Conservation (phyloP, 2,329 filamentous ascomycete genomes). For the Acrocalymma vagum region DNA sequence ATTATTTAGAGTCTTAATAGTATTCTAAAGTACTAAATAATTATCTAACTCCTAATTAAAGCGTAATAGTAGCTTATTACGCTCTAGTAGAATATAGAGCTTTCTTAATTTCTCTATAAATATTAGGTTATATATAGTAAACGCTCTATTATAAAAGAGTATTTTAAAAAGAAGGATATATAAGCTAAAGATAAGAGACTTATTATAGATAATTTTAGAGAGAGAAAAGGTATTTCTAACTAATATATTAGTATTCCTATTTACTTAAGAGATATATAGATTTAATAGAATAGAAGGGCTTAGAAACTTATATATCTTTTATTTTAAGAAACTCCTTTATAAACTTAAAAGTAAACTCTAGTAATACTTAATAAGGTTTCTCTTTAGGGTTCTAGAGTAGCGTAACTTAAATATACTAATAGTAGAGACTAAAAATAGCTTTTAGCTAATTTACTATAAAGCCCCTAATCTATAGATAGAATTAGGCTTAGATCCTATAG, state of each 20-base stretch:
- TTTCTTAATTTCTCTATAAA: slow-evolving; percentile 42
- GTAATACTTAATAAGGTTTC: too few species aligned
- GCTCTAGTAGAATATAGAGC: slow-evolving; percentile 36
- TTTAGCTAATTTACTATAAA: slow-evolving; percentile 15
- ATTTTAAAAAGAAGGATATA: slow-evolving; percentile 36
- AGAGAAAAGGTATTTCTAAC: slow-evolving; percentile 37
- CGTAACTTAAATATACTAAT: too few species aligned
- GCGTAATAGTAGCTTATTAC: slow-evolving; percentile 41
- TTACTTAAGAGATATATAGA: too few species aligned
- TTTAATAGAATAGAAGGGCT: too few species aligned
- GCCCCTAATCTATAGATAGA: slow-evolving; percentile 17
- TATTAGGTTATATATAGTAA: slow-evolving; percentile 38
- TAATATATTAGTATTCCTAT: slow-evolving; percentile 1
- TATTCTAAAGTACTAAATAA: slow-evolving; percentile 41
- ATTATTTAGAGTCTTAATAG: slow-evolving; percentile 20
- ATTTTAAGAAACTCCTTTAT: too few species aligned
- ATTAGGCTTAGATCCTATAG: slow-evolving; percentile 14
- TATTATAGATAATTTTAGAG: slow-evolving; percentile 39
- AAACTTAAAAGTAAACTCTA: too few species aligned
- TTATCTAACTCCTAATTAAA: slow-evolving; percentile 41
- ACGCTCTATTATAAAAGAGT: slow-evolving; percentile 41
- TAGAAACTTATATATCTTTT: too few species aligned
- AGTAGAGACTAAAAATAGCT: too few species aligned
- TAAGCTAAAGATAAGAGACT: slow-evolving; percentile 37
- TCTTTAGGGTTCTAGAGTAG: too few species aligned